Conservation (phyloP, 2,329 filamentous ascomycete species). For the Pseudovirgaria hyperparasitica region DNA sequence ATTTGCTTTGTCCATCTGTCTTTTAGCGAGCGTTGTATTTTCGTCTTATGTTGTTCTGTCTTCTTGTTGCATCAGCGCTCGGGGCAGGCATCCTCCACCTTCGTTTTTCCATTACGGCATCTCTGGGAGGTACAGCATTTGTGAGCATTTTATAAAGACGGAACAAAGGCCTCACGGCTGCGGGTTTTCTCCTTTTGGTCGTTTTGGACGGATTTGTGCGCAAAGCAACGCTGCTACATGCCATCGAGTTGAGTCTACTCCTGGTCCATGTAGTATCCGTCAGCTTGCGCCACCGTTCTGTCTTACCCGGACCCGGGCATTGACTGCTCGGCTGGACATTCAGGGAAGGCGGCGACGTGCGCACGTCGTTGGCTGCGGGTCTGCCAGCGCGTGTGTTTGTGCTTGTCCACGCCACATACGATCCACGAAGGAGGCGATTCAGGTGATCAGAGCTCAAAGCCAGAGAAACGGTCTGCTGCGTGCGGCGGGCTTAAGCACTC, state of each 20-base stretch:
- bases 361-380: too few relatives aligned
- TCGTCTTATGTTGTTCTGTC: constrained; percentile 19
- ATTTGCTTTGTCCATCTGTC: constrained; percentile 30
- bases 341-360: constrained; percentile 20
- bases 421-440: too few relatives aligned
- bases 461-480: too few relatives aligned
- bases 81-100: constrained; percentile 17
- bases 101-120: constrained; percentile 21
- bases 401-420: too few relatives aligned
- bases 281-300: constrained; percentile 16
- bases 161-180: constrained; percentile 32
- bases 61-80: constrained; percentile 19
- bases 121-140: constrained; percentile 32
- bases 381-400: too few relatives aligned
- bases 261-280: constrained; percentile 25
- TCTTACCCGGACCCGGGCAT: constrained; percentile 22
- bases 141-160: constrained; percentile 29
- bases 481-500: too few relatives aligned
- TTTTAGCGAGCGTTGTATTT: constrained; percentile 30
- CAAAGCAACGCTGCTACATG: too few relatives aligned
- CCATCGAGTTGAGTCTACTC: too few relatives aligned
- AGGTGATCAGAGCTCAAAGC: too few relatives aligned
- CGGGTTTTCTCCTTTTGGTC: constrained; percentile 27
- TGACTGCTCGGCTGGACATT: constrained; percentile 25
- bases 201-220: constrained; percentile 19